Conservation (phyloP, 257 asterid species). For the Jacaranda copaia region DNA sequence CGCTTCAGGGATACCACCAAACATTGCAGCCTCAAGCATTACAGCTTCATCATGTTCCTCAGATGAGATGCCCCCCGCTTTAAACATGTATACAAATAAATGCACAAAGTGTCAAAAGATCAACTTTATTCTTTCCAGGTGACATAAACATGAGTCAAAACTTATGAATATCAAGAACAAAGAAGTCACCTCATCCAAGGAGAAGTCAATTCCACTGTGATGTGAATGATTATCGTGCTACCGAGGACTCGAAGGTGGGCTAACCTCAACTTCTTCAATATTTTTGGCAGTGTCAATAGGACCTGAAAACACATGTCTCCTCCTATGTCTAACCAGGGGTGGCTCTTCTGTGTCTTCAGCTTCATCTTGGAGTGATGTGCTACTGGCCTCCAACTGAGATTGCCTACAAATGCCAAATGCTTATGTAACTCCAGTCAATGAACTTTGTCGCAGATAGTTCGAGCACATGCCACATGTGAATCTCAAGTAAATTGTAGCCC, state of each 20-base stretch:
- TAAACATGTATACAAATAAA: conserved; percentile 35
- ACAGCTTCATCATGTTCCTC: conserved; percentile 98
- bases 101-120: neutral
- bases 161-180: conserved; percentile 10
- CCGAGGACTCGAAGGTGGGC: conserved; percentile 73
- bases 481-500: neutral
- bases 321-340: conserved; percentile 78
- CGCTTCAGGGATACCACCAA: conserved; percentile 93
- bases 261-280: conserved; percentile 62
- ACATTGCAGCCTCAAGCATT: conserved; percentile 99
- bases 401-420: conserved; percentile 48
- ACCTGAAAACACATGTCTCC: conserved; percentile 62
- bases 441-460: conserved; percentile 19
- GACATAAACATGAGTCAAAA: conserved; percentile 7
- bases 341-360: conserved; percentile 79
- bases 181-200: conserved; percentile 68
- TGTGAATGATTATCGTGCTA: conserved; percentile 46
- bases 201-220: conserved; percentile 60
- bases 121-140: conserved; percentile 9
- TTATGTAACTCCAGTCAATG: neutral
- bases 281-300: conserved; percentile 51
- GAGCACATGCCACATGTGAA: neutral
- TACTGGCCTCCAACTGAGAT: conserved; percentile 72
- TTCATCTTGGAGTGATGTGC: conserved; percentile 73
- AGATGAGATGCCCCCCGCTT: conserved; percentile 99